Conservation (phyloP, 495 filamentous ascomycete genomes). For the Talaromyces liani region DNA sequence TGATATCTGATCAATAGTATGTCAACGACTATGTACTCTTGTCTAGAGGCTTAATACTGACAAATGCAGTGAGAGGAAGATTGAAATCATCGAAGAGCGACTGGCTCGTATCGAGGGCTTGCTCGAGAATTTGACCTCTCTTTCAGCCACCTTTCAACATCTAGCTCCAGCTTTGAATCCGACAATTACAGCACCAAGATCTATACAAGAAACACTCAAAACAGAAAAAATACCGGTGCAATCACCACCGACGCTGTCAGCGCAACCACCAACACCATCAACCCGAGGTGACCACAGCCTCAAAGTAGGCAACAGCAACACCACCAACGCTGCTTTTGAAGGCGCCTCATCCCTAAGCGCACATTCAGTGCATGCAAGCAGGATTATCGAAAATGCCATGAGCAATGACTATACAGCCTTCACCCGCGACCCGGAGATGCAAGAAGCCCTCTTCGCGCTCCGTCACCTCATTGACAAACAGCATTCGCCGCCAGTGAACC, state of each 20-base stretch:
- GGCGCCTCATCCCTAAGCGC: constrained; percentile 52
- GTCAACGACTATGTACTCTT: constrained; percentile 8
- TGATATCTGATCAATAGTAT: constrained; percentile 66
- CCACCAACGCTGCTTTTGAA: constrained; percentile 42
- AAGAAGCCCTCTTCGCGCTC: constrained; percentile 48
- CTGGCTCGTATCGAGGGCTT: constrained; percentile 53
- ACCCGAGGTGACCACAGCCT: neutral
- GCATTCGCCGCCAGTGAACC: constrained; percentile 22
- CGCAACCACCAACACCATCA: constrained; percentile 17
- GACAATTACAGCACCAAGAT: neutral
- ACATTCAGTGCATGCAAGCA: constrained; percentile 57
- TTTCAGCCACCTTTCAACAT: constrained; percentile 8
- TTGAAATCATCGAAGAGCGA: constrained; percentile 57
- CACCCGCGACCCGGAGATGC: constrained; percentile 43
- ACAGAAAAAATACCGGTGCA: constrained; percentile 16
- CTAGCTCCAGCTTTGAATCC: neutral
- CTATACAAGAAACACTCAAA: constrained; percentile 9
- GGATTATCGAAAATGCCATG: constrained; percentile 55
- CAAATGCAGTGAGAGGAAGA: constrained; percentile 54
- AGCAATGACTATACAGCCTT: constrained; percentile 38
- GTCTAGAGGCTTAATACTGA: neutral
- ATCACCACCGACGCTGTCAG: constrained; percentile 24
- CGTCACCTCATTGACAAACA: constrained; percentile 43
- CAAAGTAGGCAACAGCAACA: neutral
- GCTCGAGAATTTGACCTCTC: constrained; percentile 22